These are phyloP conservation scores for Blastobotrys ciferrii DNA, from an alignment of 1,139 yeast genomes.

Conservation along the genomic window DNA sequence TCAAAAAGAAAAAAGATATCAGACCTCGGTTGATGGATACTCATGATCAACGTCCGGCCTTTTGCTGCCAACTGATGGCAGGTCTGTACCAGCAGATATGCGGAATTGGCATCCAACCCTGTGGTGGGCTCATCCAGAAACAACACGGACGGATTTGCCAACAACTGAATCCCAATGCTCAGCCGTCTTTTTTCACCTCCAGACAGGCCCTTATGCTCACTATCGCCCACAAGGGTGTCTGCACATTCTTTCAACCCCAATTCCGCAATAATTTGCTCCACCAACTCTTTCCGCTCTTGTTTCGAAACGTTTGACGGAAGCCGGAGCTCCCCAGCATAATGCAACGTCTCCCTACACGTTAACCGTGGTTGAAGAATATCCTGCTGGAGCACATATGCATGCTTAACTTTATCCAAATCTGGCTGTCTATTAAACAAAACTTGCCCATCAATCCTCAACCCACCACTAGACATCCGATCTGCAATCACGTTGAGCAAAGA, in stretches of 20 bases:
- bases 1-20: constrained; percentile 73
- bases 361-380: constrained; percentile 70
- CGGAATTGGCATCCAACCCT: constrained; percentile 79
- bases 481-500: constrained; percentile 74
- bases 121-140: constrained; percentile 90
- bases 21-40: constrained; percentile 83
- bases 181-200: constrained; percentile 86
- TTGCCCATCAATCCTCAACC: constrained; percentile 30
- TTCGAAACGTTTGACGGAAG: constrained; percentile 45
- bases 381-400: constrained; percentile 76
- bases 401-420: constrained; percentile 39
- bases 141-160: constrained; percentile 71
- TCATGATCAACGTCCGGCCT: constrained; percentile 70
- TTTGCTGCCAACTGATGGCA: constrained; percentile 55
- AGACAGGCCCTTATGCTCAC: constrained; percentile 55
- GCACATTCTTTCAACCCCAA: constrained; percentile 62
- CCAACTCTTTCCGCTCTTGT: constrained; percentile 47
- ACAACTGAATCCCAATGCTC: constrained; percentile 73
- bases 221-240: constrained; percentile 54
- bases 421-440: constrained; percentile 43
- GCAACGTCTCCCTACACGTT: constrained; percentile 67
- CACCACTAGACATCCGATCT: constrained; percentile 47
- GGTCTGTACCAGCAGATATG: constrained; percentile 61
- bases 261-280: constrained; percentile 57
- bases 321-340: constrained; percentile 68